These are phyloP conservation scores for Dittrichia graveolens DNA, from an alignment of 129 eudicot genomes.

Conservation along the genomic window DNA sequence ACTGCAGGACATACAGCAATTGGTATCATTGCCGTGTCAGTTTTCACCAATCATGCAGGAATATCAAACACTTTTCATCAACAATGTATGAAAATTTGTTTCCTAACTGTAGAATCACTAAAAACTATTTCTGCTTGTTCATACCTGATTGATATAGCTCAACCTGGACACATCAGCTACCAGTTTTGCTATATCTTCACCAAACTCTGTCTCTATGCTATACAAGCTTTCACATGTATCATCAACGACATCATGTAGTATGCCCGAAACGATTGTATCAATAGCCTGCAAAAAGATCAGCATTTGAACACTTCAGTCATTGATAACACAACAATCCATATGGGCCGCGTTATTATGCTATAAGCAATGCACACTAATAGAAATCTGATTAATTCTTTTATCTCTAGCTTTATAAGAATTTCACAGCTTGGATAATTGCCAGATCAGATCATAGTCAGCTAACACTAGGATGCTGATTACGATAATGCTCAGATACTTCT, in stretches of 20 bases:
- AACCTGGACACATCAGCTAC: conserved; percentile 92
- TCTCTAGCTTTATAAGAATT: too few relatives aligned
- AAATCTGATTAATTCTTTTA: not conserved
- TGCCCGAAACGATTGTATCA: conserved; percentile 88
- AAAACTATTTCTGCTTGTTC: conserved; percentile 10
- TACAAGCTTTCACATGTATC: conserved; percentile 70
- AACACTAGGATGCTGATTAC: too few relatives aligned
- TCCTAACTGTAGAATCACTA: conserved; percentile 14
- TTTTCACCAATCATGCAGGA: conserved; percentile 22
- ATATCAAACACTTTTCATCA: not conserved
- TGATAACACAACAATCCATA: conserved; percentile 13
- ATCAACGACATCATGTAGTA: conserved; percentile 91
- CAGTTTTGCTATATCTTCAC: conserved; percentile 77
- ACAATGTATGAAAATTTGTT: not conserved
- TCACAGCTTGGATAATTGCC: too few relatives aligned
- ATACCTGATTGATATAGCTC: conserved; percentile 94
- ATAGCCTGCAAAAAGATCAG: conserved; percentile 55
- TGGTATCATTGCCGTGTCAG: not conserved
- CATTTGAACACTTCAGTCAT: conserved; percentile 18
- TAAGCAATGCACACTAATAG: not conserved
- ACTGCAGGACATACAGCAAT: conserved; percentile 39
- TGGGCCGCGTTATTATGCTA: not conserved
- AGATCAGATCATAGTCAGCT: too few relatives aligned
- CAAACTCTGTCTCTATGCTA: conserved; percentile 72
- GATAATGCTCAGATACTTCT: too few relatives aligned